Evolutionary conservation across 192 early-diverging fungal species (phyloP), one percentile per base, ranked within the genome.

Genomic region (Bifiguratus adelaidae): DNA sequence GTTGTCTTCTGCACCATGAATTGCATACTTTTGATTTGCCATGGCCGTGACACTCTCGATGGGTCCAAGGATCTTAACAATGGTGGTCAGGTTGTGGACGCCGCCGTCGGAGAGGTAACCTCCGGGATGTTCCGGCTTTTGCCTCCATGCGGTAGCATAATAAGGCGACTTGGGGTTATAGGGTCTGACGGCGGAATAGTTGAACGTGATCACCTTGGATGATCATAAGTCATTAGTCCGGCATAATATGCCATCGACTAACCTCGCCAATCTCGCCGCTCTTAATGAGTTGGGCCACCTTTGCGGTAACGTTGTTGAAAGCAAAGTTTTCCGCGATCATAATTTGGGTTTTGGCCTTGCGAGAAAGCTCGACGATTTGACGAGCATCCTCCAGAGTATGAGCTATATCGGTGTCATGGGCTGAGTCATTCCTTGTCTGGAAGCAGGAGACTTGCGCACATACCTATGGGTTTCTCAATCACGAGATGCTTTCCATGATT

Each of bases 381-480:
- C 56, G 49, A 15, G 61, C 61, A 30, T 58, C 51, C 29, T 57
- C 21, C 21, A 64, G 30, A 5, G 47, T 42, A 23, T 51, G 49
- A 27, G 61, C 61, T 64, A 30, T 4, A 34, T 34, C 22, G 46
- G 7, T 35, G 8, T 40, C 9, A 7, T 30, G 25, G 32, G 11
- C 0, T 11, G 32, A 11, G 32, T 0, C 32, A 11, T 34, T 34
- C 0, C 32, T 15, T 13, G 32, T 34, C 11, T 34, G 32, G 32
- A 0, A 34, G 15, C 9, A 19, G 3, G 9, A 9, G 3, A 18
- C 8, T 28, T 21, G 8, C 24, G 5, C 1, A 2, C 27, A 30
- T 64, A 57, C 55, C 61, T n/a, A 57, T 64, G 11, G 61, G 61
- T 51, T 64, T 64, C 27, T 64, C 61, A 36, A 64, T 49, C 22